Evolutionary conservation across 1,284 basidiomycete species (phyloP), one percentile per base, ranked within the genome.

Genomic region (Sanghuangporus weigelae): DNA sequence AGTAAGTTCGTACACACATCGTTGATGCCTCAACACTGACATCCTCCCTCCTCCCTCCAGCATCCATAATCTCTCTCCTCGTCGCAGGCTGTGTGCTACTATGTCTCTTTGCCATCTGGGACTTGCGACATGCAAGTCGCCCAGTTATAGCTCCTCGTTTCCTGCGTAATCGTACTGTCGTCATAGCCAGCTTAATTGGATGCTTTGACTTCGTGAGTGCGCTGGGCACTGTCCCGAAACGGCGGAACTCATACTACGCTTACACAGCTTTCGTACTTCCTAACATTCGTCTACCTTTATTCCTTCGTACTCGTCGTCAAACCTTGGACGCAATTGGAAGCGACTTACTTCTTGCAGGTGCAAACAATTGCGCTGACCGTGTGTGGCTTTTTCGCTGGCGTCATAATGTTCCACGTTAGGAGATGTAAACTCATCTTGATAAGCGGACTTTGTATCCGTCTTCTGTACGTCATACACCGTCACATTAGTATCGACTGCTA

Each of bases 371-470:
- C 83, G 0, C 79, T 90, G 39, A 87, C 85, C 1, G 72, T 90
- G 40, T 87, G 86, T 67, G 88, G 82, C 48, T 86, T 91, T 66
- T 16, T 78, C 0, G 85, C 83, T 8, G 89, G 89, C 3, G 66
- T 83, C 26, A 66, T 72, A 55, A 84, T 90, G 82, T 79, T 80
- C 46, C 81, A 76, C 69, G 71, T 79, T 40, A 80, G 79, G 53
- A 81, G 84, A 7, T 85, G 82, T 71, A 89, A 84, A 73, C 79
- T 77, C 70, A 74, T 91, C 51, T 79, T 93, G 50, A 76, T 92
- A 64, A 68, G 71, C 55, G 92, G 91, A 60, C 82, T 93, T 21
- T 69, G 79, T 66, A 81, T 93, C 66, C 87, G 91, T 64, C 75
- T 93, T 23, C 69, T 83, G 70, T 73, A 61, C 35, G 72, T 69